Base-by-base conservation (phyloP, 306 rosid genomes). In the Trifolium dubium region DNA sequence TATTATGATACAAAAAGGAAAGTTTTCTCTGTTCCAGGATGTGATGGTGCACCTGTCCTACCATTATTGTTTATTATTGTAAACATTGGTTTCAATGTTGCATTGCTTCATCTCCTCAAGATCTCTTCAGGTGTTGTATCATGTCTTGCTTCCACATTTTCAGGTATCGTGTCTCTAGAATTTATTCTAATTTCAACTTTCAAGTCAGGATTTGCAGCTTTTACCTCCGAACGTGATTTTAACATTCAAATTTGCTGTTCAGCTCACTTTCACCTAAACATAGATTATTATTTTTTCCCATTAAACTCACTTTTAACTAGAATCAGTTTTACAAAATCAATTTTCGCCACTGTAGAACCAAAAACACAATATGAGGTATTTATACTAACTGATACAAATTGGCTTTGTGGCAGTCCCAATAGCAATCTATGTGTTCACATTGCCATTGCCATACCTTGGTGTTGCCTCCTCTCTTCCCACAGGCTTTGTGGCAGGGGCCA, bases 41-140 rank as follows among this genome's bases (percentile, higher is more conserved):
- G 87, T 77, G 84, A 76, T 73, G 87, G 87, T 80, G 87, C 87
- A n/a, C 87, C 87, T 37, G 19, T 77, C 23, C 80, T 83, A 18
- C 87, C 87, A 31, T n/a, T 83, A 67, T n/a, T 83, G 72, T 83
- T 79, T 17, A 73, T 83, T 55, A 68, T 80, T 23, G 87, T 69
- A 46, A 83, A 83, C 84, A 83, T 83, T n/a, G 84, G 87, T 69
- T 74, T 75, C 81, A 92, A 90, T 81, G 81, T 92, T 69, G 85
- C 98, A 35, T 74, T 92, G 88, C 90, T 90, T 69, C 92, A 90
- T 80, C 98, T 92, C 72, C 89, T 89, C 55, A 89, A 90, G 86
- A 90, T 92, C 78, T 92, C 97, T 59, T 92, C 98, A 5, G 98
- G 96, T 31, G 96, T 92, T 80, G 87, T 90, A 78, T 90, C 97